These are phyloP conservation scores for Epicoccum sorghinum DNA, from an alignment of 2,329 filamentous ascomycete genomes.

Conservation along the genomic window DNA sequence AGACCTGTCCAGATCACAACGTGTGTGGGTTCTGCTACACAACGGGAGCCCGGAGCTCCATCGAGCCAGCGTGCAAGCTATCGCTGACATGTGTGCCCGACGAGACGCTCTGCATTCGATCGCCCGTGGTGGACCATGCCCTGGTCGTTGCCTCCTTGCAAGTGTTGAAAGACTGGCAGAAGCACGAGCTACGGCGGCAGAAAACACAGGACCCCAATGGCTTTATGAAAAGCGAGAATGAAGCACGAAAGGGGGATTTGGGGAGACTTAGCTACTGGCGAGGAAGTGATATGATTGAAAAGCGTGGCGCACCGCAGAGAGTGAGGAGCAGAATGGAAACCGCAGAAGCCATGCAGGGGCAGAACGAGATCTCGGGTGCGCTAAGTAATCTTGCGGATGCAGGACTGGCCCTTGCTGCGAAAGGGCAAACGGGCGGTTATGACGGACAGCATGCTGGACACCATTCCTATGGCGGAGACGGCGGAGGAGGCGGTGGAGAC, in stretches of 20 bases:
- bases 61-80: slow-evolving; percentile 27
- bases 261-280: slow-evolving; percentile 37
- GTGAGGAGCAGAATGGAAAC: slow-evolving; percentile 20
- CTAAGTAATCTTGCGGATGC: slow-evolving; percentile 21
- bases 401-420: slow-evolving; percentile 16
- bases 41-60: slow-evolving; percentile 3
- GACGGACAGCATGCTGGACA: slow-evolving; percentile 6
- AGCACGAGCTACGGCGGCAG: slow-evolving; percentile 31
- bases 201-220: slow-evolving; percentile 23
- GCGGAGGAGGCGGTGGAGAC: slow-evolving; percentile 5
- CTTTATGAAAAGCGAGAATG: slow-evolving; percentile 29
- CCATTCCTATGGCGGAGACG: slow-evolving; percentile 5
- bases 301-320: slow-evolving; percentile 9
- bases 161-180: slow-evolving; percentile 44
- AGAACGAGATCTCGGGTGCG: slow-evolving; percentile 8
- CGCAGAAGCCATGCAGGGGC: slow-evolving; percentile 8
- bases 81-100: slow-evolving; percentile 35
- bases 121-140: slow-evolving; percentile 27
- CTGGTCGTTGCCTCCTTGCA: slow-evolving; percentile 41
- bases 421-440: slow-evolving; percentile 14
- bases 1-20: slow-evolving; percentile 32
- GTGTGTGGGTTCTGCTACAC: slow-evolving; percentile 31
- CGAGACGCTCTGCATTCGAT: slow-evolving; percentile 38
- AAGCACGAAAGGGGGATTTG: slow-evolving; percentile 29
- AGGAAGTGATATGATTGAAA: slow-evolving; percentile 25